Conservation (phyloP, 2,329 filamentous ascomycete genomes). For the Penicillium griseofulvum region DNA sequence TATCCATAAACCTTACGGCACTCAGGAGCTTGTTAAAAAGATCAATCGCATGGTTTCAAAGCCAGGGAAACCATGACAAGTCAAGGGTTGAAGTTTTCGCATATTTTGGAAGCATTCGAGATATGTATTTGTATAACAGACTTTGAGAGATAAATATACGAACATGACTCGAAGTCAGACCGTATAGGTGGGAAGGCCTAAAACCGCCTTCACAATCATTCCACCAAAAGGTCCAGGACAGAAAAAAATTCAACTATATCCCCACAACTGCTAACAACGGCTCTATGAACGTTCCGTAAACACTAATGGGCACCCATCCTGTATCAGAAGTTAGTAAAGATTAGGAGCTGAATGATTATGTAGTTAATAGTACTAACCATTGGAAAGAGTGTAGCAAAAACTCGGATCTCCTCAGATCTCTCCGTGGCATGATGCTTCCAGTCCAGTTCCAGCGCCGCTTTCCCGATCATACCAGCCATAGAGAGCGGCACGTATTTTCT, state of each 20-base stretch:
- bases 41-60: conserved; percentile 55
- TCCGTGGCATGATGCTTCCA: conserved; percentile 52
- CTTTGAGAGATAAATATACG: neutral
- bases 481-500: conserved; percentile 51
- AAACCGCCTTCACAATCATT: neutral
- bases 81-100: neutral
- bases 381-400: conserved; percentile 52
- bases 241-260: neutral
- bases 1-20: conserved; percentile 77
- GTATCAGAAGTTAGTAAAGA: conserved; percentile 1
- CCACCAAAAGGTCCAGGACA: neutral
- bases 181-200: too few relatives aligned
- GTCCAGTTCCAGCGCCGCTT: conserved; percentile 51
- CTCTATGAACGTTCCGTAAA: conserved; percentile 32
- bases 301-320: conserved; percentile 41
- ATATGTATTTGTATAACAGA: neutral
- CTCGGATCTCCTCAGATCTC: conserved; percentile 51
- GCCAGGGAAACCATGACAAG: neutral
- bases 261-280: neutral
- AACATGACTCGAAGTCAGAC: neutral
- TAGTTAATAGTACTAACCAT: conserved; percentile 40
- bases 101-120: neutral
- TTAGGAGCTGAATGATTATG: neutral
- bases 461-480: conserved; percentile 55
- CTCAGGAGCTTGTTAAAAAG: conserved; percentile 66